phyloP scores from a whole-genome alignment of 257 asterid species.

The Leptodermis oblonga region DNA sequence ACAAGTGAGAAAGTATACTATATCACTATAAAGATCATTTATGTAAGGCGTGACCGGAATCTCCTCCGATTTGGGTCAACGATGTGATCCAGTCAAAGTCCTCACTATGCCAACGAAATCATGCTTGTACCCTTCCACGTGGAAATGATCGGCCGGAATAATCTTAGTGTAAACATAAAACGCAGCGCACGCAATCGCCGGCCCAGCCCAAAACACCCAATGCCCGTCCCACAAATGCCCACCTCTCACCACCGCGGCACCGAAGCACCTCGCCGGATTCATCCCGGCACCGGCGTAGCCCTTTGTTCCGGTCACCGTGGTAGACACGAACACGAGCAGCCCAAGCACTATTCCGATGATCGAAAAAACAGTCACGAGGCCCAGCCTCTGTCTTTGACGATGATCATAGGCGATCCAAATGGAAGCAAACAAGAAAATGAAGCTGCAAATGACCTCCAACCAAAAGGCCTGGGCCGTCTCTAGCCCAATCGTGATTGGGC shows the following conservation, averaged over 20 bases:
- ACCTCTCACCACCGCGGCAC: slow-evolving; percentile 67
- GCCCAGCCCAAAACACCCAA: slow-evolving; percentile 84
- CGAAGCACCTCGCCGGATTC: slow-evolving; percentile 79
- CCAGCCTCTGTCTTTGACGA: slow-evolving; percentile 50
- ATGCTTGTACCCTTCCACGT: slow-evolving; percentile 47
- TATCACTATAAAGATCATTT: too few species aligned
- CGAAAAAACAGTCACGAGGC: slow-evolving; percentile 34
- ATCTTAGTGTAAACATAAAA: slow-evolving; percentile 60
- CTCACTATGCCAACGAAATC: slow-evolving; percentile 44
- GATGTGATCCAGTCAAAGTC: slow-evolving; percentile 19
- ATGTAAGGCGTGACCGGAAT: too few species aligned
- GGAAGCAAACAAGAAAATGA: slow-evolving; percentile 55
- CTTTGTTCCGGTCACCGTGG: slow-evolving; percentile 46
- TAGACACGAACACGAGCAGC: slow-evolving; percentile 54
- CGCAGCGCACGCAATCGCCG: slow-evolving; percentile 44
- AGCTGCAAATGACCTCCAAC: slow-evolving; percentile 60
- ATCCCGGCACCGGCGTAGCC: slow-evolving; percentile 74
- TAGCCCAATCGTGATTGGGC: slow-evolving; percentile 42
- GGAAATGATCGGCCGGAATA: slow-evolving; percentile 60
- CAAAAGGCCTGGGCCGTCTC: slow-evolving; percentile 56
- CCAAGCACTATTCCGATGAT: slow-evolving; percentile 59
- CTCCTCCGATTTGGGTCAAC: too few species aligned
- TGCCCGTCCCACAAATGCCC: slow-evolving; percentile 77
- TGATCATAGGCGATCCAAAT: slow-evolving; percentile 82
- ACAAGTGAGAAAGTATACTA: too few species aligned